A percentile compares a stretch with the other conserved stretches of the same genome.
phyloP scores from a whole-genome alignment of 192 early-diverging fungal species.

The Neocallimastix lanati region DNA sequence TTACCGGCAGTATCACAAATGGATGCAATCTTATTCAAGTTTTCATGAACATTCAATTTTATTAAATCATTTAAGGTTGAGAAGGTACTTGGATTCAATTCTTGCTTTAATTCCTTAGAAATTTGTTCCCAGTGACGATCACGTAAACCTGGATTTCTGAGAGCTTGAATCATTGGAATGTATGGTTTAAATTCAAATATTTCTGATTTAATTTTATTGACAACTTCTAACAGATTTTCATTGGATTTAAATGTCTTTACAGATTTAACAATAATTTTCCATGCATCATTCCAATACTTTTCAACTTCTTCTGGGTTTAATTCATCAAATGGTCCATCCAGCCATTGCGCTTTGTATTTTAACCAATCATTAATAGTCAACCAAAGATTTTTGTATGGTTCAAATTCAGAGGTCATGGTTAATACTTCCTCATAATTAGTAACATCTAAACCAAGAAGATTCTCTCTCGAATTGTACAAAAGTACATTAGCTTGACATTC shows the following conservation, averaged over 20 bases:
- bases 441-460: slow-evolving; percentile 32
- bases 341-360: slow-evolving; percentile 32
- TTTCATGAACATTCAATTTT: slow-evolving; percentile 29
- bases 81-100: slow-evolving; percentile 21
- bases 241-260: slow-evolving; percentile 28
- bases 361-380: slow-evolving; percentile 31
- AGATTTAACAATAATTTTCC: slow-evolving; percentile 32
- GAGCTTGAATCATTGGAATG: slow-evolving; percentile 33
- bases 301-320: slow-evolving; percentile 37
- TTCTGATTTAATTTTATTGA: slow-evolving; percentile 25
- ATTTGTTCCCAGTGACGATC: slow-evolving; percentile 38
- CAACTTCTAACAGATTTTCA: neutral
- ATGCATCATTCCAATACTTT: slow-evolving; percentile 30
- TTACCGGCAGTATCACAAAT: slow-evolving; percentile 39
- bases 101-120: slow-evolving; percentile 24
- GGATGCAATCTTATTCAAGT: slow-evolving; percentile 30
- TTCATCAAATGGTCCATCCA: slow-evolving; percentile 29
- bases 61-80: slow-evolving; percentile 29
- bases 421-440: slow-evolving; percentile 37
- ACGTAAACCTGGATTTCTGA: slow-evolving; percentile 38
- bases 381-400: slow-evolving; percentile 37
- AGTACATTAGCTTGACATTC: slow-evolving; percentile 24
- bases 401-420: slow-evolving; percentile 30
- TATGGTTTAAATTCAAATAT: slow-evolving; percentile 44
- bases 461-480: slow-evolving; percentile 34